phyloP scores from a whole-genome alignment of 345 rosid genomes.

The Psidium friedrichsthalianum region DNA sequence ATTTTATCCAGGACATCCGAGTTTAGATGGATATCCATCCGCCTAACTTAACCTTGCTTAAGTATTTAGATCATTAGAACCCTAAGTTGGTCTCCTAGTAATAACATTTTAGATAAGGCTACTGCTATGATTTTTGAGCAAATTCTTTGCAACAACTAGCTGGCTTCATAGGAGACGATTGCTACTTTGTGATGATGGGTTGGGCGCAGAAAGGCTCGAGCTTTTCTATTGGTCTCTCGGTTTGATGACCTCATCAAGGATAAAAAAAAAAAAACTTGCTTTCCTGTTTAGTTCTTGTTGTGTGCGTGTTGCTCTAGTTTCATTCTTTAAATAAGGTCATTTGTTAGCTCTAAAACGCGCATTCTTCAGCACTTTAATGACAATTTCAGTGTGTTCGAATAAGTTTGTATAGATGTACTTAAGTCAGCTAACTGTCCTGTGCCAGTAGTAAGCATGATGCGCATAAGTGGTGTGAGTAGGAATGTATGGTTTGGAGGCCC shows the following conservation, averaged over 20 bases:
- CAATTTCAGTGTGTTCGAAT: not conserved
- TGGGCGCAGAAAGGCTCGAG: not conserved
- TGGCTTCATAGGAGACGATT: not conserved
- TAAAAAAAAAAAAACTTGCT: too few species aligned
- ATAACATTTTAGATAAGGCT: not conserved
- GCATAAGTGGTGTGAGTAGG: not conserved
- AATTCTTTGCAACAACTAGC: not conserved
- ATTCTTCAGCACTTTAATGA: not conserved
- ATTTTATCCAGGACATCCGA: not conserved
- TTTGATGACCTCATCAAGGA: not conserved
- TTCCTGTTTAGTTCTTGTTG: not conserved
- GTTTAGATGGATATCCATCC: not conserved
- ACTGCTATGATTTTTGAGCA: not conserved
- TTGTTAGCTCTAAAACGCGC: fast-evolving
- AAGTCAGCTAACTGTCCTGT: not conserved
- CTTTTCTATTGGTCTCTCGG: not conserved
- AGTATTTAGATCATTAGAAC: not conserved
- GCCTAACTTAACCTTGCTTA: not conserved
- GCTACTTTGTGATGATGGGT: not conserved
- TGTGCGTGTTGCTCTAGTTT: not conserved
- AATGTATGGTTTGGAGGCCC: not conserved
- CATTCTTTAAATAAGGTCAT: not conserved
- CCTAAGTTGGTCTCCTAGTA: not conserved
- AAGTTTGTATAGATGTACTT: not conserved
- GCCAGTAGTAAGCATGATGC: not conserved